These are phyloP conservation scores for Psilocybe cubensis DNA, from an alignment of 768 basidiomycete genomes.

Conservation along the genomic window DNA sequence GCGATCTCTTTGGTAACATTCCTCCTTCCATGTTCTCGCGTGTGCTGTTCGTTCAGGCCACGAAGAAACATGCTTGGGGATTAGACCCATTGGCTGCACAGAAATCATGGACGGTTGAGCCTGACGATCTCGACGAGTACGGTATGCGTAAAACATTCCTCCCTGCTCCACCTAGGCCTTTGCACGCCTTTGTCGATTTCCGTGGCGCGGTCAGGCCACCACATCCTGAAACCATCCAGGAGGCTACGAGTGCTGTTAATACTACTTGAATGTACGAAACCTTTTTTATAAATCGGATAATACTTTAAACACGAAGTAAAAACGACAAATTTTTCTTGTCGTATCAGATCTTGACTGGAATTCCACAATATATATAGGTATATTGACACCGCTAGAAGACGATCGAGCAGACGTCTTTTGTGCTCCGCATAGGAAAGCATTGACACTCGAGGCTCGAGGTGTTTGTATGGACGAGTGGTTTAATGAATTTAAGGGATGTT, in stretches of 20 bases:
- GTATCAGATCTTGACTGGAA: no score
- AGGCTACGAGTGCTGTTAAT: conserved; percentile 4
- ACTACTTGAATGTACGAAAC: neutral
- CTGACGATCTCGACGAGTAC: neutral
- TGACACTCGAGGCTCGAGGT: no score
- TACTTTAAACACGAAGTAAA: no score
- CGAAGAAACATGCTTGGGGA: conserved; percentile 20
- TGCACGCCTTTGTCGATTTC: conserved; percentile 10
- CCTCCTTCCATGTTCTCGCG: conserved; percentile 15
- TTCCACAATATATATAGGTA: no score
- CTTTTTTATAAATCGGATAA: no score
- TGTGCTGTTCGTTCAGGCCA: conserved; percentile 13
- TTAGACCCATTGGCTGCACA: neutral
- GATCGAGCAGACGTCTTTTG: no score
- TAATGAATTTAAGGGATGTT: no score
- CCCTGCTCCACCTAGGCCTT: neutral
- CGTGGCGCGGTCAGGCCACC: neutral
- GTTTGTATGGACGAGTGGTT: no score
- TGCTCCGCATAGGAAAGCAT: no score
- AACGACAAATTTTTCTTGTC: no score
- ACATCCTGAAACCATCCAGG: conserved; percentile 8
- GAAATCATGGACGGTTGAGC: neutral
- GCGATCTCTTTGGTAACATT: conserved; percentile 22
- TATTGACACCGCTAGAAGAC: no score
- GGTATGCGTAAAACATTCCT: conserved; percentile 8